Percentiles rank a stretch among this genome's conserved stretches.
Evolutionary conservation across 768 basidiomycete genomes (phyloP).

Genomic region (Termitomyces sp.): DNA sequence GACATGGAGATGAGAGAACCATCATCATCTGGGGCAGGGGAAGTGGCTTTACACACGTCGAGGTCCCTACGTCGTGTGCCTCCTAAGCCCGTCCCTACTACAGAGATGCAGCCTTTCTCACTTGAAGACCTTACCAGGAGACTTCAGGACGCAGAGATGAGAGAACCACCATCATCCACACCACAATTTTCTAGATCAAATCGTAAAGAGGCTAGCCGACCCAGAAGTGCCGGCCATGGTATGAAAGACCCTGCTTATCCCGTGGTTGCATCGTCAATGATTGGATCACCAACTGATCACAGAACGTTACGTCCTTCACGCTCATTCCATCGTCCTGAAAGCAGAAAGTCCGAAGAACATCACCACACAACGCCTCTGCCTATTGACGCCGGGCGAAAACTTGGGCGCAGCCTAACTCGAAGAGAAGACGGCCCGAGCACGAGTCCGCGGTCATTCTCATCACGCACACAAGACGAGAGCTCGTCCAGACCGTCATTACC

Average conservation of each 20-base stretch:
- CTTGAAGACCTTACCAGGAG: conserved; percentile 56
- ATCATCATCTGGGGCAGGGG: conserved; percentile 20
- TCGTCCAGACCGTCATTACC: neutral
- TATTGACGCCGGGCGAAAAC: conserved; percentile 22
- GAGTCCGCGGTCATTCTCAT: conserved; percentile 14
- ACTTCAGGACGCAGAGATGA: conserved; percentile 44
- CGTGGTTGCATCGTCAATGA: conserved; percentile 5
- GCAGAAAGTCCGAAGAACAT: conserved; percentile 25
- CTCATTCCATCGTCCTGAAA: conserved; percentile 54
- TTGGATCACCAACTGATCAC: conserved; percentile 2
- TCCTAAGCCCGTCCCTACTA: conserved; percentile 38
- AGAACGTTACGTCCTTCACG: conserved; percentile 42
- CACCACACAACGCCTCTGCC: conserved; percentile 24
- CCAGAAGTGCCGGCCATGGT: conserved; percentile 14
- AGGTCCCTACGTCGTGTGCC: conserved; percentile 30
- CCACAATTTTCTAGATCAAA: conserved; percentile 5
- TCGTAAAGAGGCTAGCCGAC: conserved; percentile 6
- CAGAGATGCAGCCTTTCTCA: conserved; percentile 34
- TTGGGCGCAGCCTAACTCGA: conserved; percentile 33
- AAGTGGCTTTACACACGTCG: conserved; percentile 32
- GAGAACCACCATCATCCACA: conserved; percentile 16
- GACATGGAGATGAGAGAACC: conserved; percentile 35
- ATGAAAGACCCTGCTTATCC: conserved; percentile 6
- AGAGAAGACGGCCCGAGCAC: conserved; percentile 14
- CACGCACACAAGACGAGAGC: conserved; percentile 12